Percentiles rank a stretch among this genome's conserved stretches.
These are phyloP conservation scores for Bryum argenteum DNA, from an alignment of 225 moss, liverwort and hornwort species.

Conservation along the genomic window DNA sequence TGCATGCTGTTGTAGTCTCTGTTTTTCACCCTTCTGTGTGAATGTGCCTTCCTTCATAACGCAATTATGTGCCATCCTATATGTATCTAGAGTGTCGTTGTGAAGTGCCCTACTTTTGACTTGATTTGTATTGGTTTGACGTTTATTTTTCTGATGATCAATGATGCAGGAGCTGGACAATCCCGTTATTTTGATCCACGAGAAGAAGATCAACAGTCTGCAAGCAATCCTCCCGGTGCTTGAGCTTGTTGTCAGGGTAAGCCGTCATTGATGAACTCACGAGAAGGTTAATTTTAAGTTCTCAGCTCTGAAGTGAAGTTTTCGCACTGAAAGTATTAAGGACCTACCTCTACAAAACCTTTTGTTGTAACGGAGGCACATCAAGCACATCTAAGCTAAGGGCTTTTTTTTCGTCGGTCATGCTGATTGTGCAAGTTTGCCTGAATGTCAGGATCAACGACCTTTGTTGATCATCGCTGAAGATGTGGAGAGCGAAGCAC, in stretches of 20 bases:
- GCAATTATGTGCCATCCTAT: not conserved
- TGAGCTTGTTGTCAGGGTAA: slow-evolving; percentile 60
- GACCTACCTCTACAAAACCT: not conserved
- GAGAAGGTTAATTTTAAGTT: not conserved
- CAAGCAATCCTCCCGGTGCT: slow-evolving; percentile 63
- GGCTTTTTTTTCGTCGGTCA: slow-evolving; percentile 3
- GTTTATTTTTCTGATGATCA: not conserved
- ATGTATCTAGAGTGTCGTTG: not conserved
- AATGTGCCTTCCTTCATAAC: not conserved
- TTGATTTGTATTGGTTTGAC: not conserved
- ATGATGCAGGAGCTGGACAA: slow-evolving; percentile 61
- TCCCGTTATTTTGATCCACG: slow-evolving; percentile 56
- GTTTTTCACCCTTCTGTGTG: not conserved
- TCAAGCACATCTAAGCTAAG: not conserved
- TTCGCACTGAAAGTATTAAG: slow-evolving; percentile 9
- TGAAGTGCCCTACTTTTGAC: not conserved
- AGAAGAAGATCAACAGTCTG: slow-evolving; percentile 67
- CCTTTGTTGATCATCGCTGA: slow-evolving; percentile 89
- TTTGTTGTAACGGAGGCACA: not conserved
- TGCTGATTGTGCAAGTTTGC: slow-evolving; percentile 11
- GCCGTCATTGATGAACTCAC: not conserved
- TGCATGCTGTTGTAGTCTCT: not conserved
- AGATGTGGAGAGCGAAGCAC: slow-evolving; percentile 95
- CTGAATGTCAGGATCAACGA: slow-evolving; percentile 69
- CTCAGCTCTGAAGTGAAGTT: not conserved